These are phyloP conservation scores for Silene conica DNA, from an alignment of 148 eudicot genomes.

Conservation along the genomic window DNA sequence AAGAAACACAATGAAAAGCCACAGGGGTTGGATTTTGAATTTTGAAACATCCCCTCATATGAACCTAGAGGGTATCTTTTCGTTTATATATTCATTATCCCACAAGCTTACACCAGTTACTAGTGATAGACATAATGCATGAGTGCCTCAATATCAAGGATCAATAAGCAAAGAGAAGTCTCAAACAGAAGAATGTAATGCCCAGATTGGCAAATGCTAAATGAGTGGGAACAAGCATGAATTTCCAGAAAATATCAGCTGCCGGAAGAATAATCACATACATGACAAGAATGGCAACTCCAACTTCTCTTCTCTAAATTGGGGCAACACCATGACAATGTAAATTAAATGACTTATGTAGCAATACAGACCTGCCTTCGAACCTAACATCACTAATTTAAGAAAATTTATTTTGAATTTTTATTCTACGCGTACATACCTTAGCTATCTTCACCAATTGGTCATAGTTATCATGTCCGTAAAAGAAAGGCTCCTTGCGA, in stretches of 20 bases:
- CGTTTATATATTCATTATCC: not conserved
- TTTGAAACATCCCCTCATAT: not conserved
- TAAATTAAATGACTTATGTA: not conserved
- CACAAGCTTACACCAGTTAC: not conserved
- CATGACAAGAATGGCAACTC: not conserved
- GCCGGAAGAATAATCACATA: not conserved
- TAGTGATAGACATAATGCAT: not conserved
- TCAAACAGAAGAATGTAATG: not conserved
- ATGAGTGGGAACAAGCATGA: not conserved
- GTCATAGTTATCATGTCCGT: conserved; percentile 96
- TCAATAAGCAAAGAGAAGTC: not conserved
- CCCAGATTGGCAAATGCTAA: not conserved
- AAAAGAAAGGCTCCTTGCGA: conserved; percentile 95
- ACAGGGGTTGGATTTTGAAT: not conserved
- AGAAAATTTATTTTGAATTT: too few relatives aligned
- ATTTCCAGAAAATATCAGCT: too few relatives aligned
- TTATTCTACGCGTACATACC: conserved; percentile 34
- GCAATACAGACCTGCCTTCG: too few relatives aligned
- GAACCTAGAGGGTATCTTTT: not conserved
- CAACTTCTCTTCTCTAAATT: not conserved
- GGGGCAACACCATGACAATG: not conserved
- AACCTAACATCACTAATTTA: too few relatives aligned
- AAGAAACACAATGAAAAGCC: not conserved
- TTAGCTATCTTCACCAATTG: conserved; percentile 96
- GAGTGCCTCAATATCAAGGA: not conserved